Base-by-base conservation (phyloP, 2,329 filamentous ascomycete genomes). In the Cadophora gregata region DNA sequence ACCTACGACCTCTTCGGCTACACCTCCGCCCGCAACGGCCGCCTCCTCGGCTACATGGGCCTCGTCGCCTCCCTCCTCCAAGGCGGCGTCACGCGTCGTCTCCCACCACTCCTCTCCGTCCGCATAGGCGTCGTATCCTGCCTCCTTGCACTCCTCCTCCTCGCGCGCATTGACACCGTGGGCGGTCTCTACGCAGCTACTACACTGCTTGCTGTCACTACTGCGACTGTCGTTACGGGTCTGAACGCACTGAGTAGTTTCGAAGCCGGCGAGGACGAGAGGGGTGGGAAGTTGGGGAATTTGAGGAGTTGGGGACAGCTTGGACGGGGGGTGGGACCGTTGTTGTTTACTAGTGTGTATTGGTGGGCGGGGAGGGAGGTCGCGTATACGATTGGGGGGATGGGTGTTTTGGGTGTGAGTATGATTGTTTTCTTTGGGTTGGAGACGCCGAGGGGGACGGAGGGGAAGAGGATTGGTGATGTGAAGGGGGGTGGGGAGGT, bases 321-420 rank as follows among this genome's bases (percentile, higher is more conserved):
- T 4, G 96, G 96, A 2, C 86, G 96, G 38, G 93, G 94, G 0
- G 79, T 97, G 12, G 96, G 96, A 0, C 96, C 96, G 0, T 78
- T 99, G 4, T 80, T 97, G 42, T 99, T 99, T 77, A 98, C 96
- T 69, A 93, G 93, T 59, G 83, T 99, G 64, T 99, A 99, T 81
- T 99, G 96, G 96, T 99, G 96, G 96, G 94, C 93, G 7, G 96
- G 96, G 0, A 84, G 96, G 56, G 91, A 96, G 76, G 85, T 89
- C 12, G 96, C 96, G 1, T 99, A 98, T 78, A 84, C 83, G 0
- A 84, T 93, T 73, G 96, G 96, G 4, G 91, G 93, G 0, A 83
- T 87, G 14, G 93, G 93, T 5, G 97, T 98, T 82, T 79, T 91
- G 5, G 87, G 83, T 0, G 94, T 98, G 12, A 85, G 86, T 53